phyloP scores from a whole-genome alignment of 2,329 filamentous ascomycete species.

The Colletotrichum chrysophilum region DNA sequence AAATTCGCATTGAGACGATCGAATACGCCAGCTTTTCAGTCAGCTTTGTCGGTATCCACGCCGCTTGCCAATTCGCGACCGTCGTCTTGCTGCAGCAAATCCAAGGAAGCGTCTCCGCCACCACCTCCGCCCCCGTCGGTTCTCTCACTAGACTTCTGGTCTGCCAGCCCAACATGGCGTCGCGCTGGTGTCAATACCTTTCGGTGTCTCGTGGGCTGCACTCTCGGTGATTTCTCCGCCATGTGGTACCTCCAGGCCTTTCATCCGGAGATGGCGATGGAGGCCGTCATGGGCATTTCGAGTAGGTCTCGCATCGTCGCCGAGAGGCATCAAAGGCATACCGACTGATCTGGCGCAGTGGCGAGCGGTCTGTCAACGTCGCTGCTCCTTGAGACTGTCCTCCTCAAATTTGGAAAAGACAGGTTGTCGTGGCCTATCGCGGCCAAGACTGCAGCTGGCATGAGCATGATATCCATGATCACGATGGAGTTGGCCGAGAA shows the following conservation, averaged over 20 bases:
- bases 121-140: background rate
- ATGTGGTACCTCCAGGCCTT: slow-evolving; percentile 60
- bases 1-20: background rate
- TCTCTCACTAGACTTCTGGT: slow-evolving; percentile 34
- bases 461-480: slow-evolving; percentile 65
- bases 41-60: background rate
- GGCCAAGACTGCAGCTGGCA: slow-evolving; percentile 57
- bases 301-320: slow-evolving; percentile 37
- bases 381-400: slow-evolving; percentile 55
- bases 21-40: background rate
- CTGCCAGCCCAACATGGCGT: slow-evolving; percentile 43
- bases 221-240: slow-evolving; percentile 58
- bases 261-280: slow-evolving; percentile 50
- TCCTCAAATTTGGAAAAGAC: slow-evolving; percentile 54
- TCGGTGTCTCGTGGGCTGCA: slow-evolving; percentile 61
- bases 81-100: background rate
- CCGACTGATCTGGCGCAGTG: slow-evolving; percentile 41
- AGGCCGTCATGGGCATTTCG: slow-evolving; percentile 55
- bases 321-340: background rate
- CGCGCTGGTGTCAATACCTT: slow-evolving; percentile 59
- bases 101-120: background rate
- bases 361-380: slow-evolving; percentile 55
- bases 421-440: slow-evolving; percentile 50
- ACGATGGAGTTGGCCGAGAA: slow-evolving; percentile 64
- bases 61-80: background rate